These are phyloP conservation scores for Mesotaenium endlicherianum DNA, from an alignment of 139 green algal genomes.

Conservation along the genomic window DNA sequence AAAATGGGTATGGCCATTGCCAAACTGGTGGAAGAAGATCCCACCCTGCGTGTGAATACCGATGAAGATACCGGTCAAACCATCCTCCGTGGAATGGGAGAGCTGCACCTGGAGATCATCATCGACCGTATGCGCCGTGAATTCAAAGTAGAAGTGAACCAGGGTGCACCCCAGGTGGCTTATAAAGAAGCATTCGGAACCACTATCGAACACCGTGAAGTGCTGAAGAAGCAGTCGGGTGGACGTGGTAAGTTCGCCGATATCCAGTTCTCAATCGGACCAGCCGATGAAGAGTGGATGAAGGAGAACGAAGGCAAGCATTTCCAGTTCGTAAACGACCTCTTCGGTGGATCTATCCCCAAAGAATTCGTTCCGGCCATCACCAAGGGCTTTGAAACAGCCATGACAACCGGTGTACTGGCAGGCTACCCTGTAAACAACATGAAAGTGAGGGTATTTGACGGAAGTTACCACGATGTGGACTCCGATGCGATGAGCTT, in stretches of 20 bases:
- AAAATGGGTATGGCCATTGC: conserved; percentile 92
- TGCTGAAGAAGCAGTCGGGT: conserved; percentile 98
- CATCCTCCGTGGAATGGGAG: conserved; percentile 97
- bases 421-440: no score
- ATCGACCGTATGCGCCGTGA: conserved; percentile 91
- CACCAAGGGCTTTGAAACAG: conserved; percentile 84
- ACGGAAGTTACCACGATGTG: no score
- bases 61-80: conserved; percentile 92
- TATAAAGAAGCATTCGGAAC: conserved; percentile 92
- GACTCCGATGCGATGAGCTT: no score
- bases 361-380: conserved; percentile 98
- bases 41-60: conserved; percentile 84
- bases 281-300: no score
- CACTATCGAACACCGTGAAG: conserved; percentile 74
- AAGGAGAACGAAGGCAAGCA: conserved; percentile 85
- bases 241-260: conserved; percentile 94
- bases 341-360: conserved; percentile 91
- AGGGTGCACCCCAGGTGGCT: conserved; percentile 77
- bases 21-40: conserved; percentile 96
- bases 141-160: conserved; percentile 69
- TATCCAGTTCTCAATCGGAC: conserved; percentile 87
- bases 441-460: no score
- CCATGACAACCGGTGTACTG: no score
- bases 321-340: conserved; percentile 89
- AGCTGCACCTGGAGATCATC: conserved; percentile 98